Evolutionary conservation across 2,329 filamentous ascomycete species (phyloP).

Genomic region (Phyllosticta citribraziliensis): DNA sequence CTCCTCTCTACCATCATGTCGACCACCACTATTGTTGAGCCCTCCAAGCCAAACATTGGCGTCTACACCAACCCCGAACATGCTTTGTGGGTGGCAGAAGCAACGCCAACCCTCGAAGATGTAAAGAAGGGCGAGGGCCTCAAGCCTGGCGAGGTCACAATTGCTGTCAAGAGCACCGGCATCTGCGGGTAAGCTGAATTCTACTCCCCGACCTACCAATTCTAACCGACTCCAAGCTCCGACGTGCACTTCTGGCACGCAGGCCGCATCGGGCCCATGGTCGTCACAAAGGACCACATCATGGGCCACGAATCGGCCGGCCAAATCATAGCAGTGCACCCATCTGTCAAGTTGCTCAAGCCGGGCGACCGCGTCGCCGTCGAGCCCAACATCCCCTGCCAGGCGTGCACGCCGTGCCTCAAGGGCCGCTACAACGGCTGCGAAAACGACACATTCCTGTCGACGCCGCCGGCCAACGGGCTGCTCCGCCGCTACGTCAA

Average conservation of each 20-base stretch:
- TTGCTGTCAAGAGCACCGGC: slow-evolving; percentile 86
- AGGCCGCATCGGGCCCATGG: slow-evolving; percentile 92
- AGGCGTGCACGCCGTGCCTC: slow-evolving; percentile 79
- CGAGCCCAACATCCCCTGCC: slow-evolving; percentile 90
- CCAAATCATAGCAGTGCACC: slow-evolving; percentile 67
- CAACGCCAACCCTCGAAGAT: slow-evolving; percentile 65
- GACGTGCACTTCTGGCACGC: slow-evolving; percentile 98
- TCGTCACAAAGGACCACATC: slow-evolving; percentile 80
- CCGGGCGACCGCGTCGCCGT: slow-evolving; percentile 86
- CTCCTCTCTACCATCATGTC: slow-evolving; percentile 16
- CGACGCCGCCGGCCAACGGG: slow-evolving; percentile 80
- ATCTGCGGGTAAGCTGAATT: slow-evolving; percentile 70
- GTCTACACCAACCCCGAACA: slow-evolving; percentile 93
- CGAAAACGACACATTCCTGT: slow-evolving; percentile 74
- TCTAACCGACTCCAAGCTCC: slow-evolving; percentile 46
- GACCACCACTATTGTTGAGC: slow-evolving; percentile 29
- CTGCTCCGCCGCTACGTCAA: slow-evolving; percentile 87
- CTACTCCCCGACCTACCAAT: not conserved
- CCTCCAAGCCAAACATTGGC: slow-evolving; percentile 78
- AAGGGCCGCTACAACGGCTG: slow-evolving; percentile 95
- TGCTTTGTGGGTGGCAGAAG: slow-evolving; percentile 78
- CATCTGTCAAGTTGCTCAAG: slow-evolving; percentile 67
- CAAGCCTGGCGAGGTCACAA: slow-evolving; percentile 72
- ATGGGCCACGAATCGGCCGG: slow-evolving; percentile 91
- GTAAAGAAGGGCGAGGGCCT: slow-evolving; percentile 59